phyloP scores from a whole-genome alignment of 139 green algal species.

The Penium margaritaceum region DNA sequence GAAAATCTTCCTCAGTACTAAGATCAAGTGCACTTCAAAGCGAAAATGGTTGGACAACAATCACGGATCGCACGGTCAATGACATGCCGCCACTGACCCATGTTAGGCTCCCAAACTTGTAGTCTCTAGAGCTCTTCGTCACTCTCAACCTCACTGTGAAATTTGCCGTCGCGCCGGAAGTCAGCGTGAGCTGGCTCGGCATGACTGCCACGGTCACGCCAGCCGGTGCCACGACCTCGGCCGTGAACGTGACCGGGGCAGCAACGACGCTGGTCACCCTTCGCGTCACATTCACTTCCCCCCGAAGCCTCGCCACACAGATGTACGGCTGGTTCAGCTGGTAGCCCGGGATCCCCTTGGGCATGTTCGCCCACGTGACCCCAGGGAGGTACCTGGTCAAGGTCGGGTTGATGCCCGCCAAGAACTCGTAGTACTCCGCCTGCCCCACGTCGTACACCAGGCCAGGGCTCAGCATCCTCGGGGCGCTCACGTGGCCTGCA shows the following conservation, averaged over 20 bases:
- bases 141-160: not conserved
- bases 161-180: not conserved
- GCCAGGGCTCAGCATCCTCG: not conserved
- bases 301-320: not conserved
- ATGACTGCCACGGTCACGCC: not conserved
- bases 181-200: not conserved
- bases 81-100: not conserved
- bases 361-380: not conserved
- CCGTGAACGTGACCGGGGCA: not conserved
- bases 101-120: not conserved
- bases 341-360: not conserved
- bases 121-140: not conserved
- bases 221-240: not conserved
- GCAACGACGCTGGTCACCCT: not conserved
- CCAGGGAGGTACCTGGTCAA: not conserved
- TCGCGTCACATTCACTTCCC: not conserved
- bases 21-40: too few species aligned
- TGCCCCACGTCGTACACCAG: constrained; percentile 1
- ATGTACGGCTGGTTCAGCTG: not conserved
- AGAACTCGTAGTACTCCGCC: not conserved
- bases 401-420: not conserved
- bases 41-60: too few species aligned
- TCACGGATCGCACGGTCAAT: too few species aligned
- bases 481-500: not conserved
- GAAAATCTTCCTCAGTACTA: too few species aligned